Conservation (phyloP, 208 protist genomes). For the Leishmania lainsoni region DNA sequence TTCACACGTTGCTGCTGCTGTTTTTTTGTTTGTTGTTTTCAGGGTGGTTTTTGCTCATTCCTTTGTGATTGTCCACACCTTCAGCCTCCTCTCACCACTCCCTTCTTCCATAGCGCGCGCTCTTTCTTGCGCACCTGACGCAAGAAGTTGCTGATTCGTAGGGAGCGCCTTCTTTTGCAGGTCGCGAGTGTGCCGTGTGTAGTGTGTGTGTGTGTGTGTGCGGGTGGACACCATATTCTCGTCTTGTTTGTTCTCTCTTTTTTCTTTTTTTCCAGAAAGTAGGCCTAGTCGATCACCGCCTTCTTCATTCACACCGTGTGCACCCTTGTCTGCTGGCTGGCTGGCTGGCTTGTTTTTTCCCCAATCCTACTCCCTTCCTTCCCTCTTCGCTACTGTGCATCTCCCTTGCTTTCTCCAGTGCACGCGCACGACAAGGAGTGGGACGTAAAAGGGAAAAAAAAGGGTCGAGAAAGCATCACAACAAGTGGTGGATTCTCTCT, state of each 20-base stretch:
- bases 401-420: neutral
- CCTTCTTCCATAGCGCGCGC: neutral
- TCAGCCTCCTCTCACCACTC: neutral
- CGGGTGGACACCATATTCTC: neutral
- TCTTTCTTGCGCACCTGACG: neutral
- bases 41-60: too few relatives aligned
- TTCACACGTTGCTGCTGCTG: too few relatives aligned
- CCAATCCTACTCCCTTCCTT: neutral
- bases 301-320: neutral
- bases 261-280: neutral
- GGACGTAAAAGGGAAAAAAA: neutral
- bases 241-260: neutral
- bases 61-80: too few relatives aligned
- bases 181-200: neutral
- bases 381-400: neutral
- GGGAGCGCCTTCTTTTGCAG: neutral
- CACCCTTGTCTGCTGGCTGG: neutral
- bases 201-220: neutral
- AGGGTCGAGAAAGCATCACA: neutral
- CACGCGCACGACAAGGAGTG: neutral
- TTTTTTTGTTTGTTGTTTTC: too few relatives aligned
- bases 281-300: neutral
- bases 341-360: conserved; percentile 1
- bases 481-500: neutral
- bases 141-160: neutral